phyloP scores from a whole-genome alignment of 2,329 filamentous ascomycete genomes.

The Cryphonectria radicalis region DNA sequence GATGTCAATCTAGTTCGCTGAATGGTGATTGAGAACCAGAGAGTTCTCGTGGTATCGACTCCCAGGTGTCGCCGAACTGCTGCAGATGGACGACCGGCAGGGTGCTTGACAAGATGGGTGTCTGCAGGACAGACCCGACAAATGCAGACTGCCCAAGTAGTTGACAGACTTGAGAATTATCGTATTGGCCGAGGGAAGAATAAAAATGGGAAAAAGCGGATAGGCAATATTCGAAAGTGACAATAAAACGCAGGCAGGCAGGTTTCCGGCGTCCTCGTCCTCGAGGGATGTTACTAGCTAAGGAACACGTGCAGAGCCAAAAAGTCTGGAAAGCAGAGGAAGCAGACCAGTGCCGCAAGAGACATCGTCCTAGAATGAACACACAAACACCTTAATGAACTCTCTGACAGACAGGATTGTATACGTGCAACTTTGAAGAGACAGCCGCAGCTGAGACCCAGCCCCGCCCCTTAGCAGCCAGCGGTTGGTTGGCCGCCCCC shows the following conservation, averaged over 20 bases:
- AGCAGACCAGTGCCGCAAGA: conserved; percentile 20
- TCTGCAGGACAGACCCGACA: conserved; percentile 8
- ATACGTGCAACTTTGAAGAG: conserved; percentile 20
- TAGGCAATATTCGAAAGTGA: not conserved
- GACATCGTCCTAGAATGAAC: conserved; percentile 18
- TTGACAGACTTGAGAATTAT: conserved; percentile 1
- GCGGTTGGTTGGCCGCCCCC: conserved; percentile 8
- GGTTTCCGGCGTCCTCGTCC: conserved; percentile 26
- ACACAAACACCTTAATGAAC: conserved; percentile 5
- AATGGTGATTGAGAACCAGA: conserved; percentile 20
- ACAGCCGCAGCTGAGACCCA: conserved; percentile 20
- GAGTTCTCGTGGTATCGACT: conserved; percentile 12
- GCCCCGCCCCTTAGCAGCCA: conserved; percentile 8
- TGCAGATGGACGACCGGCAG: conserved; percentile 6
- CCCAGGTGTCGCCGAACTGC: conserved; percentile 2
- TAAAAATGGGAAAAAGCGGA: not conserved
- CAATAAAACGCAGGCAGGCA: conserved; percentile 25
- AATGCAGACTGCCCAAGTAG: not conserved
- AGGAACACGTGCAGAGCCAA: conserved; percentile 13
- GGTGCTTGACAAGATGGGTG: conserved; percentile 21
- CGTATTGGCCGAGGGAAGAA: not conserved
- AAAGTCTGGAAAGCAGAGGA: not conserved
- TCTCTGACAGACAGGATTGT: conserved; percentile 12
- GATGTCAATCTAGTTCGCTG: conserved; percentile 22
- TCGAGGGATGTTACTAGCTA: conserved; percentile 25